These are phyloP conservation scores for Aphanomyces stellatus DNA, from an alignment of 352 stramenopile genomes.

Conservation along the genomic window DNA sequence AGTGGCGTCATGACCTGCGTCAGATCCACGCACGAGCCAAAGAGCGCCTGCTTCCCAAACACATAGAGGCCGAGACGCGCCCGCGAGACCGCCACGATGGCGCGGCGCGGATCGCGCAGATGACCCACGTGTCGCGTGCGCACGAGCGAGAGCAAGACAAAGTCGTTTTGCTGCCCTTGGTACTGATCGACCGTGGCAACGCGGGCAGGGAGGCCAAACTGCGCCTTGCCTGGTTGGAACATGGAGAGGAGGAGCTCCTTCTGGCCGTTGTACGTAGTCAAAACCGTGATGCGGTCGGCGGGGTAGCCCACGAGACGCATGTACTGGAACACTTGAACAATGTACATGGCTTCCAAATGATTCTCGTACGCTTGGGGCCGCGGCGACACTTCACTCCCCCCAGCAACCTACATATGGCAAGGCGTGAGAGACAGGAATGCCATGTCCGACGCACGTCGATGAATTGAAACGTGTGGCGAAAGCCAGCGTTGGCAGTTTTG, in stretches of 20 bases:
- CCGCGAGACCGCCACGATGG: slow-evolving; percentile 88
- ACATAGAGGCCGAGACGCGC: slow-evolving; percentile 92
- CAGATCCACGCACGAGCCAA: slow-evolving; percentile 68
- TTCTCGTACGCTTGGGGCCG: slow-evolving; percentile 92
- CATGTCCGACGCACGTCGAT: slow-evolving; percentile 48
- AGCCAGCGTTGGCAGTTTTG: slow-evolving; percentile 78
- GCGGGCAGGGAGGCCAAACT: slow-evolving; percentile 29
- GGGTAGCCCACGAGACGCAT: slow-evolving; percentile 90
- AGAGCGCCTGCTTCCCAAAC: slow-evolving; percentile 67
- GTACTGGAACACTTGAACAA: slow-evolving; percentile 89
- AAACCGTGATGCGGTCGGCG: slow-evolving; percentile 86
- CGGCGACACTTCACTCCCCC: slow-evolving; percentile 51
- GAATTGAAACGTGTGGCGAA: slow-evolving; percentile 85
- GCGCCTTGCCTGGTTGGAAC: slow-evolving; percentile 30
- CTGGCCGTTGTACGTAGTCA: slow-evolving; percentile 95
- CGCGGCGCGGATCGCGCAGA: slow-evolving; percentile 86
- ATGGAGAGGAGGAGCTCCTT: slow-evolving; percentile 88
- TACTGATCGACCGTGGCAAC: slow-evolving; percentile 94
- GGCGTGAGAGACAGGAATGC: neutral
- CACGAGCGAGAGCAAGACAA: slow-evolving; percentile 92
- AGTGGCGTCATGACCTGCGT: slow-evolving; percentile 36
- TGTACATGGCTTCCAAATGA: slow-evolving; percentile 90
- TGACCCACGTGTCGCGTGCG: slow-evolving; percentile 86
- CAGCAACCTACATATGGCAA: slow-evolving; percentile 23
- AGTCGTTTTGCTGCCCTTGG: slow-evolving; percentile 94